These are phyloP conservation scores for Spiromastix sp. DNA, from an alignment of 2,329 filamentous ascomycete species.

Conservation along the genomic window DNA sequence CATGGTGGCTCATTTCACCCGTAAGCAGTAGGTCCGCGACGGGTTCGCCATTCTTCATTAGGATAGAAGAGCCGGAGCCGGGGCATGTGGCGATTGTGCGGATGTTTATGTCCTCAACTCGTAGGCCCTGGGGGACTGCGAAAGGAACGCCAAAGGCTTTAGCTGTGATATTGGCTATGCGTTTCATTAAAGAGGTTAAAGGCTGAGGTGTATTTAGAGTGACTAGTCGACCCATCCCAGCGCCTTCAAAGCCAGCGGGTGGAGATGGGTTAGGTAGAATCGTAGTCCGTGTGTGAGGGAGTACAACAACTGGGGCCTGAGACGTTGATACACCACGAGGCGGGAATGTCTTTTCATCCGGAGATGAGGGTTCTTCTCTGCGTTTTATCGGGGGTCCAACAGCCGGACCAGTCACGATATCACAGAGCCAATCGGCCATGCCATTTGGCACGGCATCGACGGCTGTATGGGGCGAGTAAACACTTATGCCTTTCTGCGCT, in stretches of 20 bases:
- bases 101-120: constrained; percentile 47
- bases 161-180: constrained; percentile 53
- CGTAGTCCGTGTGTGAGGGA: constrained; percentile 25
- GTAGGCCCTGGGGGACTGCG: constrained; percentile 51
- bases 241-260: constrained; percentile 34
- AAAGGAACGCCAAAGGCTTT: constrained; percentile 56
- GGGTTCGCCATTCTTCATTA: constrained; percentile 48
- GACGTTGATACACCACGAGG: neutral
- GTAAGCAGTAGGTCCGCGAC: constrained; percentile 74
- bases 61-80: constrained; percentile 64
- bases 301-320: constrained; percentile 13
- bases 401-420: constrained; percentile 58
- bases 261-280: constrained; percentile 36
- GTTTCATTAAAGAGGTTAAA: constrained; percentile 49
- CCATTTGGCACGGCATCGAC: constrained; percentile 78
- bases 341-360: constrained; percentile 4
- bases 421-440: constrained; percentile 88
- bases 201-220: constrained; percentile 43
- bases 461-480: constrained; percentile 93
- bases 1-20: constrained; percentile 88
- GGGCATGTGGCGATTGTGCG: constrained; percentile 75
- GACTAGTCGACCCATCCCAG: constrained; percentile 53
- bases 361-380: constrained; percentile 13
- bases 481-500: constrained; percentile 76
- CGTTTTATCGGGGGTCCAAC: constrained; percentile 1